These are phyloP conservation scores for Lentinus brumalis DNA, from an alignment of 768 basidiomycete species.

Conservation along the genomic window DNA sequence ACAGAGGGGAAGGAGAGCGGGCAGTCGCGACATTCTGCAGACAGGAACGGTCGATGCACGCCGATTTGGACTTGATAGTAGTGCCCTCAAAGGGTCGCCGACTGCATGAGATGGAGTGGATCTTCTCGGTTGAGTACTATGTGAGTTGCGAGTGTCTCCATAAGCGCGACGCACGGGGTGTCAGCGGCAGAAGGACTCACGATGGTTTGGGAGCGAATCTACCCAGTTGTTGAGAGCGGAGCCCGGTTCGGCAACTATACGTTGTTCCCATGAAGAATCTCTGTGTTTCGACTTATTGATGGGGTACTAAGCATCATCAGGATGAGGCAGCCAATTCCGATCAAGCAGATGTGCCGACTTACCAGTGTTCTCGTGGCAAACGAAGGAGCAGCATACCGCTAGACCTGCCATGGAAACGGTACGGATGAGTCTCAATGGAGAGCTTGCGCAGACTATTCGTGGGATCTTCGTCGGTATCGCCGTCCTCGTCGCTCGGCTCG, in stretches of 20 bases:
- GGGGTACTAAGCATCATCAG: slow-evolving; percentile 36
- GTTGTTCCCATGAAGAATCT: slow-evolving; percentile 43
- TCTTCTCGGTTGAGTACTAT: slow-evolving; percentile 23
- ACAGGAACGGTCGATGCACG: slow-evolving; percentile 76
- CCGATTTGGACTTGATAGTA: slow-evolving; percentile 58
- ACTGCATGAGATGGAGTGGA: slow-evolving; percentile 31
- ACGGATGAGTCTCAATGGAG: background rate
- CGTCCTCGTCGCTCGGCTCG: background rate
- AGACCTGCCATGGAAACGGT: background rate
- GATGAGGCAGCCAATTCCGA: background rate
- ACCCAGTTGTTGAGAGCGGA: slow-evolving; percentile 64
- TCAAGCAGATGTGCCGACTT: background rate
- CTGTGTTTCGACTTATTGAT: slow-evolving; percentile 43
- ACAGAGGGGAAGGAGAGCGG: slow-evolving; percentile 53
- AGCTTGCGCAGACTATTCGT: background rate
- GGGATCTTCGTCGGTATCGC: background rate
- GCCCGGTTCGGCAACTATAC: slow-evolving; percentile 62
- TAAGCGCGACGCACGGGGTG: too few species aligned
- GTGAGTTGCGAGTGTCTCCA: too few species aligned
- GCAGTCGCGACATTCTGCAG: slow-evolving; percentile 7
- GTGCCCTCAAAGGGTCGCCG: slow-evolving; percentile 37
- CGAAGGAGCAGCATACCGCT: background rate
- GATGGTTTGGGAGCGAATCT: slow-evolving; percentile 55
- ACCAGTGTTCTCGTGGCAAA: slow-evolving; percentile 50
- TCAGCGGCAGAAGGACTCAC: slow-evolving; percentile 32